Conservation (phyloP, 1,284 basidiomycete genomes). For the Ceratobasidium sp. region DNA sequence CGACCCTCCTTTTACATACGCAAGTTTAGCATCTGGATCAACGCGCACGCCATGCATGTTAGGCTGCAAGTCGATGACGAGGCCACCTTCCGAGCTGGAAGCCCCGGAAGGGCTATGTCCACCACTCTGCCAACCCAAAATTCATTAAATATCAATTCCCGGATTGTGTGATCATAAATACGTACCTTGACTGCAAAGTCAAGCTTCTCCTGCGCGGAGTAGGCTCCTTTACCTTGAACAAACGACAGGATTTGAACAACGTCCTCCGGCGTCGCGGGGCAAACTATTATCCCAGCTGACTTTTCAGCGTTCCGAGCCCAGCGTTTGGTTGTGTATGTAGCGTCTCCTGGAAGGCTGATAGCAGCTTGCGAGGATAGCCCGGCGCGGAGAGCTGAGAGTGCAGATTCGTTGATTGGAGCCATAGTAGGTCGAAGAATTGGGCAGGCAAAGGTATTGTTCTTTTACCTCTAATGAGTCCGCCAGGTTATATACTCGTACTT, state of each 20-base stretch:
- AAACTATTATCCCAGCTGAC: constrained; percentile 8
- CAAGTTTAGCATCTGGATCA: constrained; percentile 37
- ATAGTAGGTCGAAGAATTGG: too few species aligned
- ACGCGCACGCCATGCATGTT: constrained; percentile 45
- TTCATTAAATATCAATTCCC: constrained; percentile 62
- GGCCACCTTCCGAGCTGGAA: constrained; percentile 45
- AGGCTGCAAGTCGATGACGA: constrained; percentile 46
- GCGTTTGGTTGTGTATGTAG: not conserved
- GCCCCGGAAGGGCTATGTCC: constrained; percentile 43
- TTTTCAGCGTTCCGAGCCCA: constrained; percentile 36
- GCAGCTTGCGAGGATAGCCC: too few species aligned
- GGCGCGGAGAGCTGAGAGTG: too few species aligned
- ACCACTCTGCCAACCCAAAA: constrained; percentile 35
- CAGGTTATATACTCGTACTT: too few species aligned
- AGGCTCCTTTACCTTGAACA: constrained; percentile 13
- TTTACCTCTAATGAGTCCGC: too few species aligned
- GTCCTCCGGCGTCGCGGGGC: not conserved
- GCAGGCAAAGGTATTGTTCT: too few species aligned
- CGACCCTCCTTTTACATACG: constrained; percentile 44
- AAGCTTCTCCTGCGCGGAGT: constrained; percentile 11
- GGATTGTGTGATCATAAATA: constrained; percentile 71
- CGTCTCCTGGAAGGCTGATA: too few species aligned
- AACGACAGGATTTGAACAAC: constrained; percentile 18
- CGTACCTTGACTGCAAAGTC: constrained; percentile 36
- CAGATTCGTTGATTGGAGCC: too few species aligned